A percentile compares a stretch with the other conserved stretches of the same genome.
Evolutionary conservation across 208 protist genomes (phyloP).

Genomic region (Leishmania martiniquensis): DNA sequence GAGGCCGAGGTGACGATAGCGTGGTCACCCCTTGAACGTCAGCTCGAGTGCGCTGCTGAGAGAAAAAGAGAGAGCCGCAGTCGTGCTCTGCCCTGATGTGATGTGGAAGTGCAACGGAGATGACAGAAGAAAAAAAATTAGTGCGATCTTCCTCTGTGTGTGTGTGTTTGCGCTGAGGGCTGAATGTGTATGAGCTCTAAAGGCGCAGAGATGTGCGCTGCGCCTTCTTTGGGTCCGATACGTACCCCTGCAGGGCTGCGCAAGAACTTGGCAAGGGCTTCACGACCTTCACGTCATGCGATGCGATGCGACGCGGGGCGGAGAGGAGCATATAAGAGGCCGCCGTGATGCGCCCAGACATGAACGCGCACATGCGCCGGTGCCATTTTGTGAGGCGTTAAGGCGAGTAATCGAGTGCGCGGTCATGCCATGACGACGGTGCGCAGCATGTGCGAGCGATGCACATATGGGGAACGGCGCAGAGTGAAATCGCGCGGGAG

Average conservation of each 20-base stretch:
- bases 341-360: background rate
- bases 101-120: background rate
- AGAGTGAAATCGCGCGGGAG: background rate
- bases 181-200: background rate
- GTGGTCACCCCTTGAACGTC: background rate
- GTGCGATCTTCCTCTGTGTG: background rate
- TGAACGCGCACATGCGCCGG: background rate
- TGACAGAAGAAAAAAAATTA: background rate
- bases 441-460: background rate
- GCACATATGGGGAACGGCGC: background rate
- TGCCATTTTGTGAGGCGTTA: background rate
- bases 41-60: background rate
- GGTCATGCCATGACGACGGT: background rate
- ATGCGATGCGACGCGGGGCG: background rate
- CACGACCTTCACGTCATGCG: background rate
- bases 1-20: background rate
- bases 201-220: background rate
- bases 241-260: background rate
- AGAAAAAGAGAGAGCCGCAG: background rate
- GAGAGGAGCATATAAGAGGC: background rate
- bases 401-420: background rate
- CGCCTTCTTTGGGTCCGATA: background rate
- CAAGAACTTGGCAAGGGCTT: background rate
- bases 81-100: background rate
- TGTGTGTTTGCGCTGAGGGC: background rate